Conservation (phyloP, 176 grass and related monocot genomes). For the Leersia perrieri region DNA sequence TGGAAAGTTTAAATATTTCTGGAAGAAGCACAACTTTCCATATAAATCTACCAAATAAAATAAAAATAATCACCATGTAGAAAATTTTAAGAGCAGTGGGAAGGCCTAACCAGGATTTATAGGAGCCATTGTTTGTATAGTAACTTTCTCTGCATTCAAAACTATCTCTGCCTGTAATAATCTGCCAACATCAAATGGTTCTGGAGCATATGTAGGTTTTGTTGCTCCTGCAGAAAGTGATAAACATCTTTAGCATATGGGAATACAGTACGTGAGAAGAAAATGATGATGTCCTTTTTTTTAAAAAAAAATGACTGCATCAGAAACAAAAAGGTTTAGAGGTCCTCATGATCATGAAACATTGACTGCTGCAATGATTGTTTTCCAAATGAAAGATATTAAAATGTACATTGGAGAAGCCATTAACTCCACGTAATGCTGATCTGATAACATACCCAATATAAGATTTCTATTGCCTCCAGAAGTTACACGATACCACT, state of each 20-base stretch:
- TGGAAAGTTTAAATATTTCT: slow-evolving; percentile 12
- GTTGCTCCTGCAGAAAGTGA: slow-evolving; percentile 68
- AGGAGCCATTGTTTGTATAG: slow-evolving; percentile 56
- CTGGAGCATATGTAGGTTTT: slow-evolving; percentile 81
- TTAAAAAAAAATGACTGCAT: not conserved
- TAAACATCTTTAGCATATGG: not conserved
- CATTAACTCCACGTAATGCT: not conserved
- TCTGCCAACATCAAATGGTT: slow-evolving; percentile 87
- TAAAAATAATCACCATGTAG: not conserved
- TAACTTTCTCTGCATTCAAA: slow-evolving; percentile 47
- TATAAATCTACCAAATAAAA: not conserved
- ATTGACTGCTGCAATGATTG: not conserved
- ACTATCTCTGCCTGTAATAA: slow-evolving; percentile 78
- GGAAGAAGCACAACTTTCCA: not conserved
- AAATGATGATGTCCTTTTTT: not conserved
- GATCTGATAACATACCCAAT: slow-evolving; percentile 47
- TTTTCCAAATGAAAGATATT: not conserved
- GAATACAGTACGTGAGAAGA: not conserved
- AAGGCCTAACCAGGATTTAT: slow-evolving; percentile 76
- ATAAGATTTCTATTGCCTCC: slow-evolving; percentile 70
- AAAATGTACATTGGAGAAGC: not conserved
- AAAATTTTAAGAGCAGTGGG: not conserved
- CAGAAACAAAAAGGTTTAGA: slow-evolving; percentile 7
- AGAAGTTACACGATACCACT: slow-evolving; percentile 74
- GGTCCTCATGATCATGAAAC: slow-evolving; percentile 11